Percentiles rank a stretch among this genome's conserved stretches.
phyloP scores from a whole-genome alignment of 2,329 filamentous ascomycete genomes.

The Aspergillus fijiensis region DNA sequence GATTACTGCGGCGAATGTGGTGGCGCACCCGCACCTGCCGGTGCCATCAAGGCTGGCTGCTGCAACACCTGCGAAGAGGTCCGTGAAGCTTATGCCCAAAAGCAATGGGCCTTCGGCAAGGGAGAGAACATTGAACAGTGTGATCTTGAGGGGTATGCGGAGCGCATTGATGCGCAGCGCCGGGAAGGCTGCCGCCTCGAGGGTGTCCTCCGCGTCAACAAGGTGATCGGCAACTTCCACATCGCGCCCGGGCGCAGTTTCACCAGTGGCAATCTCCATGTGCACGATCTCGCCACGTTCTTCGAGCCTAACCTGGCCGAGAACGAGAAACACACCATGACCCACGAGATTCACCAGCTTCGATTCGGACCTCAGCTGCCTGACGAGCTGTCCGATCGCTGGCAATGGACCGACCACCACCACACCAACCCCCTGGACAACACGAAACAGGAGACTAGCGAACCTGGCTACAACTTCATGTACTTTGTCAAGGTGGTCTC shows the following conservation, averaged over 20 bases:
- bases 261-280: constrained; percentile 94
- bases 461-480: constrained; percentile 93
- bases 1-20: constrained; percentile 93
- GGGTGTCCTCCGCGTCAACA: constrained; percentile 90
- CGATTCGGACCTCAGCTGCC: constrained; percentile 92
- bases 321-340: constrained; percentile 76
- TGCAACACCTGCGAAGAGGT: constrained; percentile 98
- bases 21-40: constrained; percentile 75
- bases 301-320: constrained; percentile 64
- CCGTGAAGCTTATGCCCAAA: constrained; percentile 83
- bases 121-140: constrained; percentile 95
- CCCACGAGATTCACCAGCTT: constrained; percentile 81
- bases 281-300: constrained; percentile 96
- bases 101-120: constrained; percentile 90
- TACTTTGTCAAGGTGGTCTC: constrained; percentile 99
- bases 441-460: constrained; percentile 71
- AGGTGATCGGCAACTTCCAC: constrained; percentile 98
- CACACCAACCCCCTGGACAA: constrained; percentile 80
- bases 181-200: constrained; percentile 93
- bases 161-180: constrained; percentile 82
- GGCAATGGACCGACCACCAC: constrained; percentile 86
- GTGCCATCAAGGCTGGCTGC: constrained; percentile 77
- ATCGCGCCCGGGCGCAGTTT: constrained; percentile 94
- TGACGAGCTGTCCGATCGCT: constrained; percentile 59
- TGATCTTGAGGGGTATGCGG: constrained; percentile 86